Conservation (phyloP, 2,329 filamentous ascomycete genomes). For the Penicillium capsulatum region DNA sequence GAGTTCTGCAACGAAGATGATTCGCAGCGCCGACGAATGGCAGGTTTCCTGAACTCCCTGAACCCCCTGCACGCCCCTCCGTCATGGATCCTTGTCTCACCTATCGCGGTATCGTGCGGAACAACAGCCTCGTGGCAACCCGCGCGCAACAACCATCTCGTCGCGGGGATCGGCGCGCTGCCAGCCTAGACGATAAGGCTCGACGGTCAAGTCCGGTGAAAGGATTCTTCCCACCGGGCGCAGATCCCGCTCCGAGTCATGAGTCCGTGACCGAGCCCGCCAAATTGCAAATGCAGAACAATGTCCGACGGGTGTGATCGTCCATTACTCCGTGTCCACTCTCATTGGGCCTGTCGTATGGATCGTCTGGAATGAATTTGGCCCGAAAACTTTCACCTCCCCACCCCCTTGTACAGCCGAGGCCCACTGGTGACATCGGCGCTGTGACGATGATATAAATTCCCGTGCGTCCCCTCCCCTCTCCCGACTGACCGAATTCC, state of each 20-base stretch:
- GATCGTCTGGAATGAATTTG: constrained; percentile 6
- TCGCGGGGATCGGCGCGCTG: background rate
- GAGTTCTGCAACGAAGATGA: too few relatives aligned
- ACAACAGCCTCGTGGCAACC: too few relatives aligned
- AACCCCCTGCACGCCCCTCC: too few relatives aligned
- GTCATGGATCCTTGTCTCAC: too few relatives aligned
- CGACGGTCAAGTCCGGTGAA: background rate
- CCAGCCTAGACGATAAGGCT: too few relatives aligned
- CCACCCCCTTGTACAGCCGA: background rate
- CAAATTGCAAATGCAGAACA: constrained; percentile 7
- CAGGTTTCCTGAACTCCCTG: too few relatives aligned
- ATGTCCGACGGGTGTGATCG: constrained; percentile 10
- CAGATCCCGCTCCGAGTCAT: background rate
- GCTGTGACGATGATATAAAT: constrained; percentile 3
- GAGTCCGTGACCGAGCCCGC: background rate
- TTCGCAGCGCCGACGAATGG: too few relatives aligned
- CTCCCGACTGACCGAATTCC: background rate
- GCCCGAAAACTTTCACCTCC: too few relatives aligned
- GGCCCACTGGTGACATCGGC: background rate
- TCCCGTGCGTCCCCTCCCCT: background rate
- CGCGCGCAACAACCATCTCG: too few relatives aligned
- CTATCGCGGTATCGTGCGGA: too few relatives aligned
- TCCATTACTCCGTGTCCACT: constrained; percentile 3
- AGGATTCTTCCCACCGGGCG: background rate
- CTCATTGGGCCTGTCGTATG: constrained; percentile 7